phyloP scores from a whole-genome alignment of 495 filamentous ascomycete genomes.

The Cercophora sp. region DNA sequence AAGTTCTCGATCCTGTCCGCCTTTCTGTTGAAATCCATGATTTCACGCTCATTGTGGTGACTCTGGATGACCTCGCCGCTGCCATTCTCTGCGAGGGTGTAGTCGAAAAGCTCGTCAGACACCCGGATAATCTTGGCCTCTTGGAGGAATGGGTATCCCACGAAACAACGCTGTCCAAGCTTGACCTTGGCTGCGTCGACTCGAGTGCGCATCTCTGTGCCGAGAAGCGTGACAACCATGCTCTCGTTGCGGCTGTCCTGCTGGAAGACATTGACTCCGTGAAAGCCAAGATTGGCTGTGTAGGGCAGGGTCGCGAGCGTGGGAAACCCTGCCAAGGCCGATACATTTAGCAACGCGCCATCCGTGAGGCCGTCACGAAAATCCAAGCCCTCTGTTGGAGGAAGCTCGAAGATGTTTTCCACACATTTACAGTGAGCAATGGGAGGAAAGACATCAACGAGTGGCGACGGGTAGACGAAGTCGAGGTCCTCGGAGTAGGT shows the following conservation, averaged over 20 bases:
- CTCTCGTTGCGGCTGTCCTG: constrained; percentile 96
- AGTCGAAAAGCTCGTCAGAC: constrained; percentile 92
- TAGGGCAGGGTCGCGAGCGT: constrained; percentile 79
- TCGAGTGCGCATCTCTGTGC: constrained; percentile 66
- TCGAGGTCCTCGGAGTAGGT: constrained; percentile 73
- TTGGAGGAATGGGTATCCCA: constrained; percentile 93
- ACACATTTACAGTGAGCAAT: constrained; percentile 83
- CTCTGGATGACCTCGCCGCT: constrained; percentile 59
- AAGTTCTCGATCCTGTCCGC: constrained; percentile 73
- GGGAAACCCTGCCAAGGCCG: constrained; percentile 89
- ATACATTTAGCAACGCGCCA: constrained; percentile 76
- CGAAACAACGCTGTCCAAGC: constrained; percentile 79
- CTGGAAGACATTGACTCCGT: constrained; percentile 94
- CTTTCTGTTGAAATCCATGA: constrained; percentile 79
- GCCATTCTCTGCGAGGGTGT: constrained; percentile 55
- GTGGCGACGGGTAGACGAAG: constrained; percentile 77
- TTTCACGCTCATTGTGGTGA: constrained; percentile 73
- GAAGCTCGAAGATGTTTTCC: constrained; percentile 92
- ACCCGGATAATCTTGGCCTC: constrained; percentile 86
- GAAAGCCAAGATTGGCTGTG: constrained; percentile 74
- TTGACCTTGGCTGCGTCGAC: constrained; percentile 69
- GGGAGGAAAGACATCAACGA: constrained; percentile 89
- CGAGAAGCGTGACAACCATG: constrained; percentile 81
- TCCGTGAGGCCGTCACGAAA: constrained; percentile 80
- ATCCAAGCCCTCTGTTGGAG: constrained; percentile 84